Base-by-base conservation (phyloP, 257 asterid genomes). In the Apocynum venetum region DNA sequence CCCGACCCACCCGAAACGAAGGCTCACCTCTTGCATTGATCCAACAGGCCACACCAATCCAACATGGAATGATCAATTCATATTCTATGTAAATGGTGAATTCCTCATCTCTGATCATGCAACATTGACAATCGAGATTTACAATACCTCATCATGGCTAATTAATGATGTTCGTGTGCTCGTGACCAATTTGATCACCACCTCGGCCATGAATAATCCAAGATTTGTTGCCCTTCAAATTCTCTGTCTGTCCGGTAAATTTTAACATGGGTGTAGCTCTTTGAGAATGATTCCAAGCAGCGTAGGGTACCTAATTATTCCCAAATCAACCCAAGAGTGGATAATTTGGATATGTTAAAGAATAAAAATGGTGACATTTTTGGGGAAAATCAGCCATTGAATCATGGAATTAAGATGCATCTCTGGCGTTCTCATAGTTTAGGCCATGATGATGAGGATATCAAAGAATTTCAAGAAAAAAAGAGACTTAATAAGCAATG, bases 201-300 rank as follows among this genome's bases (percentile, higher is more conserved):
- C 87, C 0, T 31, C 81, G 20, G 44, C 72, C 1, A 15, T 77
- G 7, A 79, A 78, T 6, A 73, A 31, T 14, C 84, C 81, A 51
- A 79, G 91, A 36, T 89, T 85, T 31, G 87, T 93, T 1, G 90
- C 93, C 44, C 90, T 93, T 15, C 96, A 93, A 65, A 83, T 91
- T 6, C 93, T 94, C 2, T 88, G 90, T 7, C 89, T 91, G 2
- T 85, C 96, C 0, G 97, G 98, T n/a, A 71, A 72, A 68, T 97
- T 97, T 4, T 64, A 93, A 90, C 88, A 85, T 93, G 93, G 96
- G 96, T 4, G 92, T 91, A 0, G 31, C 89, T 59, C 78, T 93
- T 0, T 67, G 25, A 53, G 1, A 4, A 15, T 1, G 81, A 73
- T 79, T 72, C 91, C 74, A 78, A 82, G 73, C 76, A 82, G 66